Evolutionary conservation across 345 rosid genomes (phyloP).

Genomic region (Hevea brasiliensis): DNA sequence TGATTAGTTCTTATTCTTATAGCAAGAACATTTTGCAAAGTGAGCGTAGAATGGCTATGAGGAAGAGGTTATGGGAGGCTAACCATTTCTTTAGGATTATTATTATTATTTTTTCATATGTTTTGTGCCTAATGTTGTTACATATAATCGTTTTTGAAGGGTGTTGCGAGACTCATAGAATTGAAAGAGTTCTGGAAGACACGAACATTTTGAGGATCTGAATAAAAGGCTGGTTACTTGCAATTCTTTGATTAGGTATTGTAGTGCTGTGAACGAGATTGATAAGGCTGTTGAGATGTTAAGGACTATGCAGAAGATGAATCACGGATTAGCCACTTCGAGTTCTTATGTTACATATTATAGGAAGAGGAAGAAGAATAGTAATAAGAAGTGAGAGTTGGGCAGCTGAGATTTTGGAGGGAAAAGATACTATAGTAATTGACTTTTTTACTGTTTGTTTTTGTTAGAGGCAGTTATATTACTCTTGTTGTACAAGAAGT

Average conservation of each 20-base stretch:
- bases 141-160: slow-evolving; percentile 86
- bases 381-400: too few relatives aligned
- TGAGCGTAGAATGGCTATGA: slow-evolving; percentile 70
- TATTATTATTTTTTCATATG: slow-evolving; percentile 84
- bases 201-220: slow-evolving; percentile 83
- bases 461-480: too few relatives aligned
- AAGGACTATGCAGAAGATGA: slow-evolving; percentile 65
- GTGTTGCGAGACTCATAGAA: slow-evolving; percentile 69
- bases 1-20: slow-evolving; percentile 76
- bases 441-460: too few relatives aligned
- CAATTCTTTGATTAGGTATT: slow-evolving; percentile 79
- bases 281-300: slow-evolving; percentile 72
- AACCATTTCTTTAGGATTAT: slow-evolving; percentile 78
- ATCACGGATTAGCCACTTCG: slow-evolving; percentile 63
- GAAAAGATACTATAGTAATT: too few relatives aligned
- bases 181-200: slow-evolving; percentile 71
- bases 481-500: too few relatives aligned
- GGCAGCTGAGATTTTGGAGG: too few relatives aligned
- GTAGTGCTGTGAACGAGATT: slow-evolving; percentile 67
- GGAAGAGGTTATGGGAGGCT: slow-evolving; percentile 89
- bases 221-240: slow-evolving; percentile 57
- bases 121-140: slow-evolving; percentile 75
- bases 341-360: too few relatives aligned
- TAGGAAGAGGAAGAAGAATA: too few relatives aligned
- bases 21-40: slow-evolving; percentile 75